phyloP scores from a whole-genome alignment of 78 protist species.

The Abeoforma whisleri region DNA sequence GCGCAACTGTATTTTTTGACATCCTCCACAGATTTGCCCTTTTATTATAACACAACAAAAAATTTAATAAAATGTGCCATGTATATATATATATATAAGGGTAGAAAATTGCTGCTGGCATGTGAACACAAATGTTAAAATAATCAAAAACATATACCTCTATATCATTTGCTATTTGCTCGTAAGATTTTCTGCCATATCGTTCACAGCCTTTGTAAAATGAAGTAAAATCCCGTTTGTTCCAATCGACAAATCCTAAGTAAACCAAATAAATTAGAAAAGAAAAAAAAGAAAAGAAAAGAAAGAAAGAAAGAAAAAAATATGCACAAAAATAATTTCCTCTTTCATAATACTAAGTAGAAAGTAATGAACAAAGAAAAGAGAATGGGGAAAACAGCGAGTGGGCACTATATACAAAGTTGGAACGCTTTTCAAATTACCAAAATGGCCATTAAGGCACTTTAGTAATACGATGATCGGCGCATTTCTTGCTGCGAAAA shows the following conservation, averaged over 20 bases:
- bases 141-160: background rate
- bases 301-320: background rate
- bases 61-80: background rate
- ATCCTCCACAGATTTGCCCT: slow-evolving; percentile 48
- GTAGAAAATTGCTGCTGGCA: background rate
- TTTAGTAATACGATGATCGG: no score
- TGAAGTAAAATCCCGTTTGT: slow-evolving; percentile 4
- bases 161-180: slow-evolving; percentile 27
- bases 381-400: no score
- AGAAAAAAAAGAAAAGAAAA: background rate
- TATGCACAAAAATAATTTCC: background rate
- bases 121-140: background rate
- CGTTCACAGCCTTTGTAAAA: slow-evolving; percentile 40
- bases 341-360: background rate
- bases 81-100: slow-evolving; percentile 2
- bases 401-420: no score
- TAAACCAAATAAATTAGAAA: slow-evolving; percentile 6
- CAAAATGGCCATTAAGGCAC: no score
- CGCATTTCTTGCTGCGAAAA: no score
- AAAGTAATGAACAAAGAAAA: no score
- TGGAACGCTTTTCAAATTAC: no score
- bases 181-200: slow-evolving; percentile 42
- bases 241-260: slow-evolving; percentile 53
- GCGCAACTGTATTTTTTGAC: slow-evolving; percentile 42
- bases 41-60: background rate